Evolutionary conservation across 495 filamentous ascomycete species (phyloP).

Genomic region (Friedmanniomyces endolithicus): DNA sequence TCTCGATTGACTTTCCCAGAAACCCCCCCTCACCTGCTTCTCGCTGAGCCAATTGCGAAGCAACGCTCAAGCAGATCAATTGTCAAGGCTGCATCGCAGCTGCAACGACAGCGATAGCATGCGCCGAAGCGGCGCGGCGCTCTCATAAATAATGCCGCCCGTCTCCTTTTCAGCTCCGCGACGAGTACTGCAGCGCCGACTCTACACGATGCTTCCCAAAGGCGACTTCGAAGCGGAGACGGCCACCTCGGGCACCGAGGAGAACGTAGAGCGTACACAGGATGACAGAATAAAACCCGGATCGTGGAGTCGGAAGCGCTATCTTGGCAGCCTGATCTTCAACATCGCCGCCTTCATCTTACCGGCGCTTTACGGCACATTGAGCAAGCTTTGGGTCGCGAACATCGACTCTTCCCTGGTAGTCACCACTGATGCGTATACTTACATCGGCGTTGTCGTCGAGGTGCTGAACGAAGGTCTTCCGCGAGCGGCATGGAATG

Average conservation of each 20-base stretch:
- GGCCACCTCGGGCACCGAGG: background rate
- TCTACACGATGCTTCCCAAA: background rate
- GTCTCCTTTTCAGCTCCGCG: background rate
- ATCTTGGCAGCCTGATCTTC: slow-evolving; percentile 46
- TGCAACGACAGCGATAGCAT: background rate
- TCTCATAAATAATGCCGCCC: background rate
- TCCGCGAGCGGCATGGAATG: slow-evolving; percentile 53
- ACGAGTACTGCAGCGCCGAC: background rate
- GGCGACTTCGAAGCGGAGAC: background rate
- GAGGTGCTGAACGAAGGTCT: slow-evolving; percentile 67
- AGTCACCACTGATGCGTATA: slow-evolving; percentile 56
- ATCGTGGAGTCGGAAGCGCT: slow-evolving; percentile 25
- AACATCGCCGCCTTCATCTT: slow-evolving; percentile 53
- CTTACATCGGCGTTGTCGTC: slow-evolving; percentile 49
- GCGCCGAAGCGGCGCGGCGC: background rate
- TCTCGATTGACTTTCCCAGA: no score
- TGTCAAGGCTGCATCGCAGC: background rate
- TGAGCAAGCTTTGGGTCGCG: slow-evolving; percentile 64
- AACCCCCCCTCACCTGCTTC: no score
- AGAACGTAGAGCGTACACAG: background rate
- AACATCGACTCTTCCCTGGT: slow-evolving; percentile 52
- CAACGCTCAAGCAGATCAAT: no score
- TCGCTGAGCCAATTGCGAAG: no score
- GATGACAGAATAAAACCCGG: background rate
- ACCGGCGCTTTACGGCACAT: slow-evolving; percentile 56